phyloP scores from a whole-genome alignment of 2,329 filamentous ascomycete genomes.

The Aspergillus sp. region DNA sequence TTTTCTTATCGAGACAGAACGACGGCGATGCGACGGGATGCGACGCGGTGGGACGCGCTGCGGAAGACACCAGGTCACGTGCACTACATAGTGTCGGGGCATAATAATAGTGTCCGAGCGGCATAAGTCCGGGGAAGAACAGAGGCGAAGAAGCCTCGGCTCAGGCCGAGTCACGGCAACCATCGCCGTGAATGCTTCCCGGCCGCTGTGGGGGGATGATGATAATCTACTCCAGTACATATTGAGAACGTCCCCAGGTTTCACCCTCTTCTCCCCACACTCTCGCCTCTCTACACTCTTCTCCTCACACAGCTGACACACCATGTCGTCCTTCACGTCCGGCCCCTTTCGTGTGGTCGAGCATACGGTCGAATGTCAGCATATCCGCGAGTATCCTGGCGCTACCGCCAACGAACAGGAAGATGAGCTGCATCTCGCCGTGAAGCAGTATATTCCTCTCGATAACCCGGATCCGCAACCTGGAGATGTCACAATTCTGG shows the following conservation, averaged over 20 bases:
- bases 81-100: neutral
- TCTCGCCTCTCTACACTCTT: neutral
- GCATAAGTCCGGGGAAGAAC: neutral
- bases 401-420: slow-evolving; percentile 72
- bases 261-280: neutral
- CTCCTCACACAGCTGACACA: slow-evolving; percentile 8
- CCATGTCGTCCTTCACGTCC: slow-evolving; percentile 47
- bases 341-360: slow-evolving; percentile 60
- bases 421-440: slow-evolving; percentile 67
- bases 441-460: slow-evolving; percentile 85
- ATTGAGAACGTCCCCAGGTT: no score
- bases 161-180: slow-evolving; percentile 7
- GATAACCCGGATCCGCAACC: slow-evolving; percentile 66
- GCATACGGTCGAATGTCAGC: slow-evolving; percentile 70
- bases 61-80: slow-evolving; percentile 27
- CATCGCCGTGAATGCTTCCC: neutral
- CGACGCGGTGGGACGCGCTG: slow-evolving; percentile 19
- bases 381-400: slow-evolving; percentile 78
- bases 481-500: slow-evolving; percentile 82
- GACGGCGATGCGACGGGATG: neutral
- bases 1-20: neutral
- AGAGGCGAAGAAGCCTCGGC: slow-evolving; percentile 10
- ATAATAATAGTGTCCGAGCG: neutral
- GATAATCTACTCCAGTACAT: no score
- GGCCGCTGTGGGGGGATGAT: neutral